Evolutionary conservation across 306 rosid species (phyloP).

Genomic region (Cercis canadensis): DNA sequence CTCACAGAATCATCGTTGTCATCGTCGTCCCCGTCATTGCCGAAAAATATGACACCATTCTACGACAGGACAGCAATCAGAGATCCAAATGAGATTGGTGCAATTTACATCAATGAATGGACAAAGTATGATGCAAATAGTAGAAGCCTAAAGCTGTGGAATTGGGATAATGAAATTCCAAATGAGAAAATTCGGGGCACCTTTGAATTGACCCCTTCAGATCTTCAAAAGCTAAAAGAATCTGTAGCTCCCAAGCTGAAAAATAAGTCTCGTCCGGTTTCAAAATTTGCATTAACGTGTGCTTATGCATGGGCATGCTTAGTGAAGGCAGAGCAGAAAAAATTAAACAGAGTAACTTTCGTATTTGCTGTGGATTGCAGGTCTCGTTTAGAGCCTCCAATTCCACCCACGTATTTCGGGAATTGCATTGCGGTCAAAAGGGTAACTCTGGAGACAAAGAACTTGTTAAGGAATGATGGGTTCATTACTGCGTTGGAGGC

Average conservation of each 20-base stretch:
- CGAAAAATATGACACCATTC: conserved; percentile 31
- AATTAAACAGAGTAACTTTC: background rate
- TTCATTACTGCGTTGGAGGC: background rate
- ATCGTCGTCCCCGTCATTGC: background rate
- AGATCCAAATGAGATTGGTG: conserved; percentile 34
- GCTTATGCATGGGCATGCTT: too few relatives aligned
- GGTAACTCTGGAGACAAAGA: background rate
- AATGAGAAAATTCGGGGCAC: conserved; percentile 26
- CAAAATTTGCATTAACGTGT: too few relatives aligned
- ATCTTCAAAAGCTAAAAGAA: conserved; percentile 7
- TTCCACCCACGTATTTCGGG: conserved; percentile 41
- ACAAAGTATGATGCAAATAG: background rate
- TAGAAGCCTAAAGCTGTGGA: background rate
- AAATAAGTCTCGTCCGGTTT: too few relatives aligned
- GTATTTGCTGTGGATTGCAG: conserved; percentile 6
- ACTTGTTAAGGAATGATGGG: background rate
- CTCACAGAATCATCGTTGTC: background rate
- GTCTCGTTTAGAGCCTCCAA: conserved; percentile 9
- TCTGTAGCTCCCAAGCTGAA: too few relatives aligned
- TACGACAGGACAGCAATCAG: conserved; percentile 35
- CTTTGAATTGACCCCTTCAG: conserved; percentile 15
- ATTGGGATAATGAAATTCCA: background rate
- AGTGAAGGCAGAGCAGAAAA: too few relatives aligned
- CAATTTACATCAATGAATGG: conserved; percentile 27
- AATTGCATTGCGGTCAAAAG: conserved; percentile 23